Base-by-base conservation (phyloP, 352 stramenopile species). In the Globisporangium emineosum region DNA sequence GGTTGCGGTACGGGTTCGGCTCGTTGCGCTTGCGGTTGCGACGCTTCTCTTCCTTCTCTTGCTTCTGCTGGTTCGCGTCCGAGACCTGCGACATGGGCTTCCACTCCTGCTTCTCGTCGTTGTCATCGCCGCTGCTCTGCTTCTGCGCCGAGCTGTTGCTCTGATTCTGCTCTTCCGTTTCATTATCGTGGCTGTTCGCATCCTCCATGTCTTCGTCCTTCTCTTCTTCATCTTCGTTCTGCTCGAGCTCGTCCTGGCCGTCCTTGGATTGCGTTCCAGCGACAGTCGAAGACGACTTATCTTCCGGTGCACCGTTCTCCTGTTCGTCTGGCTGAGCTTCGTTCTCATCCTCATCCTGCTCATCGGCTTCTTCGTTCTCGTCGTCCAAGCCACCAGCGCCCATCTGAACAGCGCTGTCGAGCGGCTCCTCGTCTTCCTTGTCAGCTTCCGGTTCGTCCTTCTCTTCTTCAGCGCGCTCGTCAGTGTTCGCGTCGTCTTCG, bases 1-100 rank as follows among this genome's bases (percentile, higher is more conserved):
- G 90, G 68, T 97, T 95, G 15, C 93, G 89, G 57, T 98, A 98
- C 61, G 97, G 97, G 70, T 99, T 99, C 10, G 96, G 93, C 65
- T 96, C 82, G 50, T 87, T 88, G 17, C 83, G 82, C 37, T 84
- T 76, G 40, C 73, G 71, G 30, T 93, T 80, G 15, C 83, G 81
- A 33, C 90, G 89, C 62, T 96, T 89, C 60, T 93, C 79, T 2
- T 88, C 83, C 42, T 76, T 78, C 45, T 64, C 45, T 51, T 88
- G 69, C 37, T 78, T 66, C 42, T 78, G 64, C n/a, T 71, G 65
- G 2, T 85, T 72, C 12, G 65, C 55, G 57, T 66, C 54, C 7
- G 73, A 64, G 10, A 82, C 77, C 51, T 84, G 68, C 27, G 75
- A 86, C 55, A 82, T 70, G 2, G 79, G 69, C 40, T 83, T 84